Percentiles rank a stretch among this genome's conserved stretches.
phyloP scores from a whole-genome alignment of 495 filamentous ascomycete species.

The Daldinia decipiens region DNA sequence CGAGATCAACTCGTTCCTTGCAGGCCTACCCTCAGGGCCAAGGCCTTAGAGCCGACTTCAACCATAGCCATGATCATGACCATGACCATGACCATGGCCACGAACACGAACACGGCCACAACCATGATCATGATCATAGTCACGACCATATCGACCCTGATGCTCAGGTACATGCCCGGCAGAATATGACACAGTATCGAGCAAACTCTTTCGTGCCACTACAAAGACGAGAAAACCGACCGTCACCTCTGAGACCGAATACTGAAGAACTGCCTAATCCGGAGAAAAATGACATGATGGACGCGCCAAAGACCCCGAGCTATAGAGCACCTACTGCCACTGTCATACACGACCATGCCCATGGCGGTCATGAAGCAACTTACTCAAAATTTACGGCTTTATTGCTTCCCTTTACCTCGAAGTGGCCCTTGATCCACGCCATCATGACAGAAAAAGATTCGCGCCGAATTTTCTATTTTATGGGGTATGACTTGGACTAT shows the following conservation, averaged over 20 bases:
- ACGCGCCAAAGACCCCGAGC: constrained; percentile 15
- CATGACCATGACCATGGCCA: constrained; percentile 48
- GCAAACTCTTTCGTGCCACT: constrained; percentile 49
- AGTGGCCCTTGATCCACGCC: constrained; percentile 80
- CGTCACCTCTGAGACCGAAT: constrained; percentile 46
- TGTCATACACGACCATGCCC: constrained; percentile 42
- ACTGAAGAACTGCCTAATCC: constrained; percentile 34
- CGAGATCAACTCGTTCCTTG: constrained; percentile 45
- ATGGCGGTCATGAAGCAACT: constrained; percentile 48
- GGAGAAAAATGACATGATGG: constrained; percentile 15
- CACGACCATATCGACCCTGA: constrained; percentile 40
- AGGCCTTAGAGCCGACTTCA: constrained; percentile 34
- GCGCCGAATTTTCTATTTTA: constrained; percentile 96
- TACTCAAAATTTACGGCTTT: constrained; percentile 70
- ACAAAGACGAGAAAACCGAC: constrained; percentile 50
- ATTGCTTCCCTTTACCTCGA: constrained; percentile 70
- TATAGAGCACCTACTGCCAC: constrained; percentile 30
- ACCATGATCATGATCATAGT: constrained; percentile 18
- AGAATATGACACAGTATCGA: constrained; percentile 48
- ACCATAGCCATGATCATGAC: constrained; percentile 16
- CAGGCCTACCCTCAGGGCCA: constrained; percentile 41
- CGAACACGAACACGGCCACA: constrained; percentile 49
- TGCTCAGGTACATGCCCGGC: constrained; percentile 50
- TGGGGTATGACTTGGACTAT: constrained; percentile 68
- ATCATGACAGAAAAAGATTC: constrained; percentile 94